Percentiles rank a stretch among this genome's conserved stretches.
These are phyloP conservation scores for Erigeron philadelphicus DNA, from an alignment of 140 eudicot species.

Conservation along the genomic window DNA sequence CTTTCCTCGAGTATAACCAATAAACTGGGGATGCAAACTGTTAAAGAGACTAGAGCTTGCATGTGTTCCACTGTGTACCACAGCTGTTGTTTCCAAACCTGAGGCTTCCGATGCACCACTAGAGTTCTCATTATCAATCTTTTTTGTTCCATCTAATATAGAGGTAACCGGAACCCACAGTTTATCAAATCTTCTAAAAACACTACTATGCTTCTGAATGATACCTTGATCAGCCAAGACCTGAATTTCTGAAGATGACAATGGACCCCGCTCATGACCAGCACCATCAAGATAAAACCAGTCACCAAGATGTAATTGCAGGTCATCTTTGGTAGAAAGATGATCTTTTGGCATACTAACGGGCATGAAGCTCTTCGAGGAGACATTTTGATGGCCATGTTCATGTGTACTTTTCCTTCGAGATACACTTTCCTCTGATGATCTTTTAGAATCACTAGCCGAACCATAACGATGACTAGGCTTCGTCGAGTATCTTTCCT, in stretches of 20 bases:
- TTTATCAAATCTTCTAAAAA: constrained; percentile 69
- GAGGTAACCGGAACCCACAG: constrained; percentile 80
- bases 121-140: constrained; percentile 32
- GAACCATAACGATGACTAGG: constrained; percentile 39
- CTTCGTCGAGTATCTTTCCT: constrained; percentile 63
- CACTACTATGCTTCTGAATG: constrained; percentile 58
- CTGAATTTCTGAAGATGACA: constrained; percentile 55
- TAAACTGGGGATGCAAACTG: constrained; percentile 79
- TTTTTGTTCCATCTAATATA: constrained; percentile 30
- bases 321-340: constrained; percentile 54
- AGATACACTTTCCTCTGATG: constrained; percentile 55
- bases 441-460: constrained; percentile 49
- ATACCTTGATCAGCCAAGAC: constrained; percentile 72
- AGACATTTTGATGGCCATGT: constrained; percentile 33
- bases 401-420: constrained; percentile 42
- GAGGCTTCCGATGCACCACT: constrained; percentile 33
- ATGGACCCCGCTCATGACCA: constrained; percentile 93
- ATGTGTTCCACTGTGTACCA: constrained; percentile 21
- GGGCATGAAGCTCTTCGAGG: constrained; percentile 37
- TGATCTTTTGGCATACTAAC: constrained; percentile 55
- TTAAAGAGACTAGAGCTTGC: constrained; percentile 41
- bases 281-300: constrained; percentile 94
- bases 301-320: constrained; percentile 77
- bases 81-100: constrained; percentile 24
- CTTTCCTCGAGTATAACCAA: constrained; percentile 87